Conservation (phyloP, 306 rosid genomes). For the Lathyrus aphaca region DNA sequence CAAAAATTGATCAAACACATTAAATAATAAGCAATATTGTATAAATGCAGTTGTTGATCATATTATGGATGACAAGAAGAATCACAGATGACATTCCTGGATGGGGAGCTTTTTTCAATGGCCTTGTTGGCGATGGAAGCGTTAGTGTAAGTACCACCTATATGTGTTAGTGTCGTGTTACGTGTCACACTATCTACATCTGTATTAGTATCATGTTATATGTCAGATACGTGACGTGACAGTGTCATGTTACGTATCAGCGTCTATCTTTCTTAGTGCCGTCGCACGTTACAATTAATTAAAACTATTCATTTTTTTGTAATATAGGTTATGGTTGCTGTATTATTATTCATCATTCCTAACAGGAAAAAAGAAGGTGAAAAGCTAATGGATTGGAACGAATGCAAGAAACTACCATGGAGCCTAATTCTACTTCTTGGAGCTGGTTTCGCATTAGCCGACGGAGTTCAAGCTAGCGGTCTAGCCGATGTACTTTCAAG, state of each 20-base stretch:
- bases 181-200: no score
- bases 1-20: background rate
- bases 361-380: slow-evolving; percentile 69
- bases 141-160: slow-evolving; percentile 73
- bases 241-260: background rate
- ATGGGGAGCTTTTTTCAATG: slow-evolving; percentile 77
- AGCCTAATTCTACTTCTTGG: slow-evolving; percentile 70
- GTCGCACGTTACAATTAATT: background rate
- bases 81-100: slow-evolving; percentile 85
- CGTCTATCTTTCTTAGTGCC: no score
- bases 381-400: slow-evolving; percentile 89
- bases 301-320: background rate
- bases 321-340: slow-evolving; percentile 71
- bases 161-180: no score
- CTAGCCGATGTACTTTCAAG: slow-evolving; percentile 62
- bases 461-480: slow-evolving; percentile 72
- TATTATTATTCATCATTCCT: slow-evolving; percentile 76
- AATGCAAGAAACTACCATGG: slow-evolving; percentile 90
- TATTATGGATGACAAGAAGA: slow-evolving; percentile 89
- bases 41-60: slow-evolving; percentile 59
- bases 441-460: slow-evolving; percentile 86
- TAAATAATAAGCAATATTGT: background rate
- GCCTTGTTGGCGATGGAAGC: slow-evolving; percentile 78
- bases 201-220: no score
- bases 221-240: background rate